Evolutionary conservation across 1,139 yeast genomes (phyloP), one percentile per base, ranked within the genome.

Genomic region (Meyerozyma elateridarum): DNA sequence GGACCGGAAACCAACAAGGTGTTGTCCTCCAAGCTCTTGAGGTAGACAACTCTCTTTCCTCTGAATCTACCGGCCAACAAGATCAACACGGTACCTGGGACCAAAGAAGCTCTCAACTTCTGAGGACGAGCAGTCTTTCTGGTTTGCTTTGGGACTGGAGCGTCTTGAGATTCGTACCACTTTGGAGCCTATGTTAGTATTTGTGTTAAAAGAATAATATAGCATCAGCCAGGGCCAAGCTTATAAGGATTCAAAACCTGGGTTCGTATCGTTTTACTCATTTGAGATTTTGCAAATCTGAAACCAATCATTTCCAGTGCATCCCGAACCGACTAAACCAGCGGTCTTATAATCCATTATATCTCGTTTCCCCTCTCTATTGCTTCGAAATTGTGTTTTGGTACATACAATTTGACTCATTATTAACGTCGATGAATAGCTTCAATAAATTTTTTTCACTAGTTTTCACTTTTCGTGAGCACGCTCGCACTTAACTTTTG

Each of bases 51-150:
- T 78, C 99, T 91, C 88, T 91, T 93, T 70, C 99, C 99, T 76
- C 98, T 85, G 95, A 88, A 91, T 76, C 96, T 89, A 70, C 99
- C 98, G 62, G 98, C 97, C 70, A 93, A 82, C 69, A 91, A 79
- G 72, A 91, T 91, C 69, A 91, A 79, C 57, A 91, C 96, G 63
- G 98, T 85, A 70, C 98, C 98, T 71, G 97, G 97, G 54, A 85
- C 95, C 64, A 91, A 79, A 50, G 97, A 85, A 61, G 95, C 79
- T 73, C 97, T 91, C 72, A 91, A 80, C 75, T 85, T 85, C 73
- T 88, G 94, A 65, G 96, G 94, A 70, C 88, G 88, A 56, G 77
- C 76, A 59, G 91, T 70, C 85, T 89, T 87, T 80, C 95, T 87
- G 64, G 85, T 65, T 67, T 78, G 77, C 74, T 79, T 85, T 58